Percentiles rank a stretch among this genome's conserved stretches.
Conservation (phyloP, 2,329 filamentous ascomycete species). For the Aureobasidium sp. region DNA sequence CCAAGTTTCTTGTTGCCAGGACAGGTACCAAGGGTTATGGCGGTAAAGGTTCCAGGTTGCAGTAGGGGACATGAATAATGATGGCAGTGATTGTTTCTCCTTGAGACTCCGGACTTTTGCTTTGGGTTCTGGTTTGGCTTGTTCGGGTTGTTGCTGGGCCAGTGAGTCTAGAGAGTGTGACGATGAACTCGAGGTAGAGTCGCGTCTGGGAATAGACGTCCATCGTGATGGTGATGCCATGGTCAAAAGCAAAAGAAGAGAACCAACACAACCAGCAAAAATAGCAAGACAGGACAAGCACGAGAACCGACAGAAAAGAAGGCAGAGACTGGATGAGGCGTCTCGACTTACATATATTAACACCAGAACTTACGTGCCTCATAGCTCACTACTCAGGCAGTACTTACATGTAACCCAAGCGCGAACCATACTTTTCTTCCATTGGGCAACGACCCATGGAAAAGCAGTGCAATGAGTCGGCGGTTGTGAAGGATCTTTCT, state of each 20-base stretch:
- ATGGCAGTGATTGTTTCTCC: neutral
- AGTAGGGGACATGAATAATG: neutral
- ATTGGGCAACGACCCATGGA: neutral
- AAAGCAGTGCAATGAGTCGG: neutral
- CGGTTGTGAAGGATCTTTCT: neutral
- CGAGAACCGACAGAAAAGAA: too few species aligned
- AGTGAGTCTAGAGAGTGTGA: neutral
- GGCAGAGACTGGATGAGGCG: neutral
- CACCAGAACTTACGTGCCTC: neutral
- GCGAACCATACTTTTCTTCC: neutral
- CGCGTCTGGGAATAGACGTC: neutral
- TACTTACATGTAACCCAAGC: neutral
- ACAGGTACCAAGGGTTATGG: neutral
- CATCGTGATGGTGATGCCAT: neutral
- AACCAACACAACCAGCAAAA: neutral
- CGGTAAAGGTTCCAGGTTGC: conserved; percentile 4
- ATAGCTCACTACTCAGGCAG: neutral
- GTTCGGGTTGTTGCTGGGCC: neutral
- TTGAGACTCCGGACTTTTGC: neutral
- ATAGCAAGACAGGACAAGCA: neutral
- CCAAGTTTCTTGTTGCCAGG: conserved; percentile 8
- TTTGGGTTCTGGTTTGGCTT: neutral
- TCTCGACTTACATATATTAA: neutral
- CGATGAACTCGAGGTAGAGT: neutral
- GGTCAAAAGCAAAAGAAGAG: neutral